Conservation (phyloP, 768 basidiomycete species). For the Mycena crocata region DNA sequence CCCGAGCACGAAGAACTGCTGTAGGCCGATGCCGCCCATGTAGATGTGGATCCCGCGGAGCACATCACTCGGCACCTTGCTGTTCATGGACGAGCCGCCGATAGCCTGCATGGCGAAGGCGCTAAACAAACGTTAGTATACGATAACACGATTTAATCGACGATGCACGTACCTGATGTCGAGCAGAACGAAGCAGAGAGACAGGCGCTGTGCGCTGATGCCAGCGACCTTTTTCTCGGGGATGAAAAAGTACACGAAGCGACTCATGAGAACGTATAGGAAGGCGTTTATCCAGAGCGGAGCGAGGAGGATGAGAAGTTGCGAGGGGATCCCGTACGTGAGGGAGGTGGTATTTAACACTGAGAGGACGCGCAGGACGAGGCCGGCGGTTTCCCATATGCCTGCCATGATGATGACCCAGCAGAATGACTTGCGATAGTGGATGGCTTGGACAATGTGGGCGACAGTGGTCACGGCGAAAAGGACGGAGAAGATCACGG, state of each 20-base stretch:
- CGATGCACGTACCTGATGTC: conserved; percentile 32
- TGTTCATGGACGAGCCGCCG: conserved; percentile 30
- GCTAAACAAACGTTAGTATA: conserved; percentile 5
- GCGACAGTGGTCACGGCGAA: conserved; percentile 32
- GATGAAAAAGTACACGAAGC: conserved; percentile 36
- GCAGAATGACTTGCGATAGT: conserved; percentile 38
- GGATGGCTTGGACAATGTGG: conserved; percentile 35
- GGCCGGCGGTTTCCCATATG: conserved; percentile 36
- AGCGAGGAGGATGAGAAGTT: conserved; percentile 37
- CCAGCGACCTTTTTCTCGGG: conserved; percentile 34
- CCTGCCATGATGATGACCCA: conserved; percentile 41
- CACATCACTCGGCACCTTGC: conserved; percentile 1
- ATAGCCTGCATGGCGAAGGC: conserved; percentile 37
- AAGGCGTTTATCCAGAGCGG: conserved; percentile 44
- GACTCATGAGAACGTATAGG: conserved; percentile 38
- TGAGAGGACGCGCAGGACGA: conserved; percentile 28
- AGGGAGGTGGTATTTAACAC: conserved; percentile 22
- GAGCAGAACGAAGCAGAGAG: conserved; percentile 32
- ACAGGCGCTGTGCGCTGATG: conserved; percentile 31
- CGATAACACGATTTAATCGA: too few relatives aligned
- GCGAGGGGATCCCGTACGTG: conserved; percentile 23
- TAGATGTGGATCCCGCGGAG: conserved; percentile 37
- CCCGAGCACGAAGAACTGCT: conserved; percentile 36
- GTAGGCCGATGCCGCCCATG: conserved; percentile 41
- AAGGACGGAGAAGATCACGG: conserved; percentile 34